Evolutionary conservation across 2,329 filamentous ascomycete genomes (phyloP), one percentile per base, ranked within the genome.

Genomic region (Trichoderma breve): DNA sequence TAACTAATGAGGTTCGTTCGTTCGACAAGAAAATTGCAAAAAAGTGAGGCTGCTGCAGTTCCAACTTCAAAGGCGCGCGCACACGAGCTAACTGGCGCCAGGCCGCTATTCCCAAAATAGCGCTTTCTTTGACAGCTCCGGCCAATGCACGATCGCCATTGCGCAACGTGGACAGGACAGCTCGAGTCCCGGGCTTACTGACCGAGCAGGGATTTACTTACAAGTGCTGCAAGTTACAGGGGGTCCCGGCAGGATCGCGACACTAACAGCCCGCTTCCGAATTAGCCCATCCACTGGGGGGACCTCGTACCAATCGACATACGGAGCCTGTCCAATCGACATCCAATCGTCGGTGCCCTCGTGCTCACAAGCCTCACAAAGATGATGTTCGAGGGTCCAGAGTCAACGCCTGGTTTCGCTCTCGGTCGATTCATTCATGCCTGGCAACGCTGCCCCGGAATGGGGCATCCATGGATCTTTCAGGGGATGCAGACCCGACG

Each of bases 81-180:
- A 57, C 36, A 60, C 65, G 28, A 60, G 65, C 65, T 69, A 18
- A 18, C 36, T 36, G 26, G 28, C 51, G 30, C 63, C 47, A 26
- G 12, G 18, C 15, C 24, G 26, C 66, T 61, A 69, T 36, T 36
- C 67, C 57, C 39, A 30, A 53, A 53, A 34, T 53, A 62, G 67
- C 57, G n/a, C 28, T 15, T 30, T 70, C 57, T 70, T 70, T 70
- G 53, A 70, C 67, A 51, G 67, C 39, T 47, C 57, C 67, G n/a
- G 62, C 57, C 67, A 70, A 62, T 62, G 36, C 30, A 60, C 60
- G 65, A 26, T 55, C 15, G 55, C 15, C 67, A 12, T 62, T 70
- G 67, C 55, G 36, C 55, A 70, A 70, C 67, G 67, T 70, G 67
- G 57, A 21, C 67, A 30, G 67, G 18, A 5, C 67, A 18, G n/a